phyloP scores from a whole-genome alignment of 345 rosid species.

The Adansonia digitata region DNA sequence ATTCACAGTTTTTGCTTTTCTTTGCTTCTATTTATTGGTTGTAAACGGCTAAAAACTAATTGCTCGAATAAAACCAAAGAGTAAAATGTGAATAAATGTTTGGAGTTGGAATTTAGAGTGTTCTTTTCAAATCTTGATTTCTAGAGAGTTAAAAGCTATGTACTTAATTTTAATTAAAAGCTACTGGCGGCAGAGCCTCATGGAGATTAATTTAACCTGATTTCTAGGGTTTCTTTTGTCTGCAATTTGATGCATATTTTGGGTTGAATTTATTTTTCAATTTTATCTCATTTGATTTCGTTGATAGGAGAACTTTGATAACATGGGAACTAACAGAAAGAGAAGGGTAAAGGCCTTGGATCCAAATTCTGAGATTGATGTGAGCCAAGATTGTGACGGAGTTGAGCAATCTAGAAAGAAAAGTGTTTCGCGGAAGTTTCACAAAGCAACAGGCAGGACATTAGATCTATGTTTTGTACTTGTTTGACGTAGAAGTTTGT shows the following conservation, averaged over 20 bases:
- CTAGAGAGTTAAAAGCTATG: not conserved
- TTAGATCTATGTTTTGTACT: not conserved
- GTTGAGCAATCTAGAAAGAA: slow-evolving; percentile 21
- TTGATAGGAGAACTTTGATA: not conserved
- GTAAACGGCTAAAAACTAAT: not conserved
- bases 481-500: not conserved
- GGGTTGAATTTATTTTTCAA: not conserved
- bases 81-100: not conserved
- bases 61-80: not conserved
- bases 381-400: slow-evolving; percentile 4
- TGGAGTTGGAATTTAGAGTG: not conserved
- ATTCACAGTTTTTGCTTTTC: too few relatives aligned
- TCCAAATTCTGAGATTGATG: slow-evolving; percentile 11
- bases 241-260: not conserved
- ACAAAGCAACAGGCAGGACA: slow-evolving; percentile 19
- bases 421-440: slow-evolving; percentile 1
- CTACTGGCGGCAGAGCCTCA: not conserved
- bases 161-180: not conserved
- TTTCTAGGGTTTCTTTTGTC: not conserved
- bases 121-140: not conserved
- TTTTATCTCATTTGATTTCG: not conserved
- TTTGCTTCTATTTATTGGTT: not conserved
- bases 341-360: slow-evolving; percentile 15
- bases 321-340: slow-evolving; percentile 30
- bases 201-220: not conserved